These are phyloP conservation scores for Pouteria glomerata DNA, from an alignment of 148 eudicot genomes.

Conservation along the genomic window DNA sequence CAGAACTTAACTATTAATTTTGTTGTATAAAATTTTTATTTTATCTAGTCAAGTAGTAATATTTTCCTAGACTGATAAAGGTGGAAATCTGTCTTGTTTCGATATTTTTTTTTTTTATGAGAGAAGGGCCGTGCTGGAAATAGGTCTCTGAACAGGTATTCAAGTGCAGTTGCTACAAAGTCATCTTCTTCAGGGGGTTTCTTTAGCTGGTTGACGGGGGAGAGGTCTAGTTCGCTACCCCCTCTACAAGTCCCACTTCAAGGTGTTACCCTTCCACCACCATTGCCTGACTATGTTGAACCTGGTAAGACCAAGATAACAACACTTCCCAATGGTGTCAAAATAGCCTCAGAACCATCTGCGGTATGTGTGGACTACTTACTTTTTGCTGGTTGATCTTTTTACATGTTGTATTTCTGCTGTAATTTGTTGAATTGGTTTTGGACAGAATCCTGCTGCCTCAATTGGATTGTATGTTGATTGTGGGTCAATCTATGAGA, in stretches of 20 bases:
- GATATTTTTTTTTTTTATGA: conserved; percentile 3
- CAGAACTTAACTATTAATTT: not conserved
- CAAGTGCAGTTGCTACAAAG: conserved; percentile 63
- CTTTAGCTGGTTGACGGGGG: conserved; percentile 73
- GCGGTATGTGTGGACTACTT: conserved; percentile 39
- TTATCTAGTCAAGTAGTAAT: not conserved
- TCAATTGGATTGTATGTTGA: conserved; percentile 82
- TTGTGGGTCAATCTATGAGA: conserved; percentile 83
- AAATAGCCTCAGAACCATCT: conserved; percentile 84
- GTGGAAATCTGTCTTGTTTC: conserved; percentile 6
- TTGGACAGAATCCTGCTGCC: conserved; percentile 69
- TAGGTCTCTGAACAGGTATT: conserved; percentile 48
- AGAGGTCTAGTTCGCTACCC: conserved; percentile 45
- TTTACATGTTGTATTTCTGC: not conserved
- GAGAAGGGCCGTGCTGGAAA: conserved; percentile 53
- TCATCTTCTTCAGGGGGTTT: conserved; percentile 64
- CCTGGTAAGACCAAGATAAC: conserved; percentile 72
- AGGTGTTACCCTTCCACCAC: conserved; percentile 57
- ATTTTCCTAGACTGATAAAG: not conserved
- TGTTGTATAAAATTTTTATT: not conserved
- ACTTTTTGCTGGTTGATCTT: not conserved
- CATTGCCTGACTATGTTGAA: conserved; percentile 77
- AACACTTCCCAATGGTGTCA: conserved; percentile 79
- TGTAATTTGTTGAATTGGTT: not conserved
- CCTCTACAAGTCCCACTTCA: conserved; percentile 72